Conservation (phyloP, 2,329 filamentous ascomycete species). For the Epichloe uncinata region DNA sequence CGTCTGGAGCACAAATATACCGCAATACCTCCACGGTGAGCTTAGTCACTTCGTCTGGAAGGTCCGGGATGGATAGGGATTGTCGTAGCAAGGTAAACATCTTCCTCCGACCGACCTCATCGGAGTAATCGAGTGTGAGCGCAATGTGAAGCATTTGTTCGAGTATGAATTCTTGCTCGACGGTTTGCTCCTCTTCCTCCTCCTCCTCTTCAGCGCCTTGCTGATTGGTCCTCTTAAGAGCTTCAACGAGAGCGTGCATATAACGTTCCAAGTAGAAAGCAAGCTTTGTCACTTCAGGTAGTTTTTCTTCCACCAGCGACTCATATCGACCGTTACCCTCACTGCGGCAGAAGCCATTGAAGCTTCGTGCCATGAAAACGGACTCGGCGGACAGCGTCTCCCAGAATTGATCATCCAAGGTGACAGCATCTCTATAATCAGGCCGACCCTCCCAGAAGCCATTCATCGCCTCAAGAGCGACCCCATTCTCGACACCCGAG, state of each 20-base stretch:
- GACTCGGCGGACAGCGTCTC: slow-evolving; percentile 72
- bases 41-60: slow-evolving; percentile 87
- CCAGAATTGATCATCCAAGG: slow-evolving; percentile 66
- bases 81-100: slow-evolving; percentile 90
- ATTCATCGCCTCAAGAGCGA: slow-evolving; percentile 86
- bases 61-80: slow-evolving; percentile 68
- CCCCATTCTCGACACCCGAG: slow-evolving; percentile 77
- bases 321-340: slow-evolving; percentile 64
- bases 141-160: slow-evolving; percentile 91
- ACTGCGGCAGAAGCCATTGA: slow-evolving; percentile 81
- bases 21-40: slow-evolving; percentile 72
- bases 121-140: slow-evolving; percentile 87
- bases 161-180: slow-evolving; percentile 89
- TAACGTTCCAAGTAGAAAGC: slow-evolving; percentile 79
- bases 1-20: slow-evolving; percentile 65
- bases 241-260: slow-evolving; percentile 53
- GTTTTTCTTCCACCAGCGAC: slow-evolving; percentile 72
- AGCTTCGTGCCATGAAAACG: slow-evolving; percentile 79
- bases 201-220: slow-evolving; percentile 44
- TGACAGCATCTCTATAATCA: slow-evolving; percentile 61
- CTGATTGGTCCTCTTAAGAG: slow-evolving; percentile 43
- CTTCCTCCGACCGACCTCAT: slow-evolving; percentile 86
- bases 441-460: slow-evolving; percentile 92
- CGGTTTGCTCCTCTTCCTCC: slow-evolving; percentile 62
- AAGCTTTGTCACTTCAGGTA: slow-evolving; percentile 86